Evolutionary conservation across 257 asterid species (phyloP).

Genomic region (Nicotiana undulata): DNA sequence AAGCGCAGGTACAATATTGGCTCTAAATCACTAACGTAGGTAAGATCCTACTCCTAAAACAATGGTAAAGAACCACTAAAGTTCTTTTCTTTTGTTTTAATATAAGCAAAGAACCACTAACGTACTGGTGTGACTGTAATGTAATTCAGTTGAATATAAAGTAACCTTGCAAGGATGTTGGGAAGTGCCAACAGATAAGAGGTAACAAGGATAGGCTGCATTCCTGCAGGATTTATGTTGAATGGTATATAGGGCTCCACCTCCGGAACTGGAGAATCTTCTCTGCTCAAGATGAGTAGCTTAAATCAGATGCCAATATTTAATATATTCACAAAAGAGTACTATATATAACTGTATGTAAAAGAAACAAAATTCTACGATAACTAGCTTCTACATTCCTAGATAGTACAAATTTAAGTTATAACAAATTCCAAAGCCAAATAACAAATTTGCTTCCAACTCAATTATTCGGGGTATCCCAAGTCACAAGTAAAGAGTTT

Average conservation of each 20-base stretch:
- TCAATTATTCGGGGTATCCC: background rate
- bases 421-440: background rate
- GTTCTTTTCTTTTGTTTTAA: background rate
- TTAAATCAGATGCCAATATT: background rate
- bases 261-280: slow-evolving; percentile 73
- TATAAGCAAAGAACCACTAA: background rate
- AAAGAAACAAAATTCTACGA: background rate
- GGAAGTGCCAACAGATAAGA: slow-evolving; percentile 97
- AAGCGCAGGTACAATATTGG: background rate
- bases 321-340: background rate
- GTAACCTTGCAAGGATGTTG: slow-evolving; percentile 73
- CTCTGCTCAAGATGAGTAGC: slow-evolving; percentile 46
- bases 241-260: slow-evolving; percentile 98
- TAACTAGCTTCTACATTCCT: background rate
- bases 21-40: background rate
- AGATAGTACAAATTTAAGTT: background rate
- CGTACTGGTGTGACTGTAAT: background rate
- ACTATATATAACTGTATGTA: background rate
- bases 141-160: background rate
- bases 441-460: slow-evolving; percentile 1
- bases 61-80: background rate
- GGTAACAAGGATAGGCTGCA: slow-evolving; percentile 95
- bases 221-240: slow-evolving; percentile 98
- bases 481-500: background rate
- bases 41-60: background rate